A percentile compares a stretch with the other conserved stretches of the same genome.
Conservation (phyloP, 768 basidiomycete genomes). For the Paxillus rubicundulus region DNA sequence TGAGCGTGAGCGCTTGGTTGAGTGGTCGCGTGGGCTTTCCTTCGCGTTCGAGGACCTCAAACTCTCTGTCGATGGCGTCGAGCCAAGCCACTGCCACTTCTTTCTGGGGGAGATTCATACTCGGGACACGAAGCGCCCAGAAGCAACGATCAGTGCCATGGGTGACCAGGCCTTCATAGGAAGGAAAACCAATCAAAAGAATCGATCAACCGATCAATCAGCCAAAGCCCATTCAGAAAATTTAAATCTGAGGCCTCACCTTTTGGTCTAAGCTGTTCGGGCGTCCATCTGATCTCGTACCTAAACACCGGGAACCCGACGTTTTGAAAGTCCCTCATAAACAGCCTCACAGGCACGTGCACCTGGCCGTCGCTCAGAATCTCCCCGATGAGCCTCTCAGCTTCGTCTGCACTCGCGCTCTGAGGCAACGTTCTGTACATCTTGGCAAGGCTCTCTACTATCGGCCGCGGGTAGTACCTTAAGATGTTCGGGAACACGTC, state of each 20-base stretch:
- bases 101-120: constrained; percentile 45
- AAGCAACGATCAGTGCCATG: constrained; percentile 64
- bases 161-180: constrained; percentile 61
- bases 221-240: background rate
- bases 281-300: constrained; percentile 70
- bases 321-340: constrained; percentile 55
- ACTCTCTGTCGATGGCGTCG: constrained; percentile 44
- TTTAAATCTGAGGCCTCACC: constrained; percentile 43
- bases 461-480: constrained; percentile 55
- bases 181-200: background rate
- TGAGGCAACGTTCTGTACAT: constrained; percentile 43
- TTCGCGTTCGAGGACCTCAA: constrained; percentile 38
- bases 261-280: constrained; percentile 52
- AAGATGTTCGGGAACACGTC: constrained; percentile 59
- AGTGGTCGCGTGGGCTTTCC: constrained; percentile 31
- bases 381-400: constrained; percentile 50
- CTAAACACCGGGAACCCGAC: constrained; percentile 62
- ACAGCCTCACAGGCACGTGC: constrained; percentile 60
- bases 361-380: constrained; percentile 64
- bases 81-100: constrained; percentile 56
- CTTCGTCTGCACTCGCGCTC: constrained; percentile 42
- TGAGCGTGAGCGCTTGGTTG: constrained; percentile 47
- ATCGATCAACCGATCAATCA: background rate
- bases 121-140: constrained; percentile 58
- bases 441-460: constrained; percentile 45